Conservation (phyloP, 2,329 filamentous ascomycete genomes). For the Fusarium algeriense region DNA sequence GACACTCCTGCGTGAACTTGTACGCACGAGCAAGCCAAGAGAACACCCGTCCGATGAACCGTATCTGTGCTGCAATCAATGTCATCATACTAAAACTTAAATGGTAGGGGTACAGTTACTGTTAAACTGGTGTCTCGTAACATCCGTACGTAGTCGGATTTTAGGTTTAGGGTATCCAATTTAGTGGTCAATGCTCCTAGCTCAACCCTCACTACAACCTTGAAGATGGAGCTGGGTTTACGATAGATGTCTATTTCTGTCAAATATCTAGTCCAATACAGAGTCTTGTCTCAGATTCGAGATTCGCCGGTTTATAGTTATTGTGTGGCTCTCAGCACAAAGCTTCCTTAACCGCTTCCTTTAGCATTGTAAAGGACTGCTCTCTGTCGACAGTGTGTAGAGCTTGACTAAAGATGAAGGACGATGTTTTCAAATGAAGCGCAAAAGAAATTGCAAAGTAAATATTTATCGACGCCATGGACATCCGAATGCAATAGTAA, state of each 20-base stretch:
- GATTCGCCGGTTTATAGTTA: no score
- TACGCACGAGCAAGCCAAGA: background rate
- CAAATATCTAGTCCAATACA: background rate
- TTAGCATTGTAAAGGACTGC: background rate
- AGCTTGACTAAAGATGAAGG: background rate
- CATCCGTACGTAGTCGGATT: background rate
- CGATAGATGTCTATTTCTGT: background rate
- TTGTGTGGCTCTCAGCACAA: no score
- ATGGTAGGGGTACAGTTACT: background rate
- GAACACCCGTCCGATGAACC: conserved; percentile 12
- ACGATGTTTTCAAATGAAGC: no score
- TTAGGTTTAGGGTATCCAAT: conserved; percentile 26
- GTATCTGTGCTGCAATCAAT: conserved; percentile 22
- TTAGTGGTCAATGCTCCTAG: conserved; percentile 11
- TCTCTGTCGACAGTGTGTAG: background rate
- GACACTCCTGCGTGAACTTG: background rate
- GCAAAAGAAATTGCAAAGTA: background rate
- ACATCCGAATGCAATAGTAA: no score
- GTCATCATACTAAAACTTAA: background rate
- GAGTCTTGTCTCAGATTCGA: background rate
- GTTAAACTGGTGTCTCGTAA: background rate
- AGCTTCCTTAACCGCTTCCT: background rate
- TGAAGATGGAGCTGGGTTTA: background rate
- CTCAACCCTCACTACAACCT: background rate
- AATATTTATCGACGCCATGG: background rate